phyloP scores from a whole-genome alignment of 371 early-diverging fungal genomes.

The Haplosporangium sp. region DNA sequence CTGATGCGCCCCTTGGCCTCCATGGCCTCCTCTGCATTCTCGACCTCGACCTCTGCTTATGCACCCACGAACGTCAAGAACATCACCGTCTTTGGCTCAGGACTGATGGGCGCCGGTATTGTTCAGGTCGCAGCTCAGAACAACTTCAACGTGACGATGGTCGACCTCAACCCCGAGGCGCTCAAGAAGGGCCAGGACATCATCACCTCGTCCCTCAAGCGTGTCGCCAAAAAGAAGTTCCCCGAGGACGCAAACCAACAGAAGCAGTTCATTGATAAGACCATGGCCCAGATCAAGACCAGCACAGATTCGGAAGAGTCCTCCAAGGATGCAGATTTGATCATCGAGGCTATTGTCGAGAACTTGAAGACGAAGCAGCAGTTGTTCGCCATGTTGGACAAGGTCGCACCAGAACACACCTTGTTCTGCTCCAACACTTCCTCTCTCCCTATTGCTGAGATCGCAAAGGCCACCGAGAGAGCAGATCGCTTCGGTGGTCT shows the following conservation, averaged over 20 bases:
- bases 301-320: constrained; percentile 73
- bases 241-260: constrained; percentile 74
- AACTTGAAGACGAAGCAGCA: constrained; percentile 88
- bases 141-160: constrained; percentile 86
- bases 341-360: constrained; percentile 96
- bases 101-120: constrained; percentile 96
- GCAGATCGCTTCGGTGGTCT: constrained; percentile 83
- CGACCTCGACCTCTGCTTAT: constrained; percentile 41
- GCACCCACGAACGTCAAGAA: constrained; percentile 57
- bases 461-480: constrained; percentile 77
- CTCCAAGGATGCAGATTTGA: constrained; percentile 71
- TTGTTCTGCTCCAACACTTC: constrained; percentile 95
- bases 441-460: constrained; percentile 85
- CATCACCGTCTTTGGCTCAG: constrained; percentile 83
- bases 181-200: constrained; percentile 83
- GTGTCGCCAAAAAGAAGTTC: constrained; percentile 92
- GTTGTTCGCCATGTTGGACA: constrained; percentile 79
- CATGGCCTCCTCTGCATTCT: constrained; percentile 39
- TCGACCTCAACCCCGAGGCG: constrained; percentile 80
- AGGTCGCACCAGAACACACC: constrained; percentile 75
- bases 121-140: constrained; percentile 93
- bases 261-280: constrained; percentile 72
- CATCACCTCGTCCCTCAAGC: constrained; percentile 81
- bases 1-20: constrained; percentile 51
- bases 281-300: constrained; percentile 70